phyloP scores from a whole-genome alignment of 176 grass and related monocot species.

The Panicum miliaceum region DNA sequence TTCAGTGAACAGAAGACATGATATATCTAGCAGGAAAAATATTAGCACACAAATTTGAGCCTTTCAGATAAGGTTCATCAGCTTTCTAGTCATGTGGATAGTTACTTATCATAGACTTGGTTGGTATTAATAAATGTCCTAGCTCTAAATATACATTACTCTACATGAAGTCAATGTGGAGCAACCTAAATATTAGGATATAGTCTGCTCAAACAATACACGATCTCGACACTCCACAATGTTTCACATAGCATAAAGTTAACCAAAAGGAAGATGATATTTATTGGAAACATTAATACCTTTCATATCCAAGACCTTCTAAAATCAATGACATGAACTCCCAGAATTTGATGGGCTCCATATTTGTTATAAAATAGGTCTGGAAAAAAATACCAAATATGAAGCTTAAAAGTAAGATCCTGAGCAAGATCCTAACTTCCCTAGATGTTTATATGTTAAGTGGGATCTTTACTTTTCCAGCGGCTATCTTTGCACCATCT shows the following conservation, averaged over 20 bases:
- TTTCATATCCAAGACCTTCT: conserved; percentile 98
- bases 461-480: conserved; percentile 75
- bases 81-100: conserved; percentile 4
- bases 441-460: conserved; percentile 52
- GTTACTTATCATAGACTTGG: background rate
- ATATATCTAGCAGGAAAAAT: background rate
- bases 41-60: background rate
- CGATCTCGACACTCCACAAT: background rate
- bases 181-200: conserved; percentile 3
- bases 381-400: conserved; percentile 46
- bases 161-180: background rate
- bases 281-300: conserved; percentile 46
- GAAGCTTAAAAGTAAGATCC: conserved; percentile 28
- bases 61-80: background rate
- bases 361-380: conserved; percentile 97
- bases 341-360: conserved; percentile 96
- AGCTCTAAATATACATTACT: background rate
- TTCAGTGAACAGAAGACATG: background rate
- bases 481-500: conserved; percentile 75
- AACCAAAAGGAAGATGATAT: background rate
- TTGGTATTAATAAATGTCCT: background rate
- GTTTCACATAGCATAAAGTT: conserved; percentile 5
- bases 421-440: conserved; percentile 47
- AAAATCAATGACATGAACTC: conserved; percentile 96
- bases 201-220: conserved; percentile 10